Evolutionary conservation across 2,329 filamentous ascomycete genomes (phyloP).

Genomic region (Calonectria pauciramosa): DNA sequence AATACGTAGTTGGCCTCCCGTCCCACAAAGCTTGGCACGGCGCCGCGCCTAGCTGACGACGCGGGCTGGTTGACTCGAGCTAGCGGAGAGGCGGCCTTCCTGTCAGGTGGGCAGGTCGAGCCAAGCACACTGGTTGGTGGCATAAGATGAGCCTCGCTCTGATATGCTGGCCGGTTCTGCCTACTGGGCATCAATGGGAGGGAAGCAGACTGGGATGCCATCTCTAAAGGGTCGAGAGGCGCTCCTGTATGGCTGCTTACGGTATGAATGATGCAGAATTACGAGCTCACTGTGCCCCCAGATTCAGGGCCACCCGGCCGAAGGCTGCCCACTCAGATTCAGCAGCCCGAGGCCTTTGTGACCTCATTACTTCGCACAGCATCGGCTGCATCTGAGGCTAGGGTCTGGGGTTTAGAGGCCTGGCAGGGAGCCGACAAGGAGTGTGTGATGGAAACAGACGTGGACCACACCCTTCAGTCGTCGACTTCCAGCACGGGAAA

Average conservation of each 20-base stretch:
- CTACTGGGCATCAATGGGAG: background rate
- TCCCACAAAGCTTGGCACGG: conserved; percentile 18
- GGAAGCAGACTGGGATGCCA: background rate
- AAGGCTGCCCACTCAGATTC: conserved; percentile 21
- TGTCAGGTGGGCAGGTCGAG: background rate
- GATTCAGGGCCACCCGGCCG: conserved; percentile 25
- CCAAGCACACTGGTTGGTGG: conserved; percentile 16
- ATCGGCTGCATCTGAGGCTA: conserved; percentile 27
- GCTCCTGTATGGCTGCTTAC: conserved; percentile 1
- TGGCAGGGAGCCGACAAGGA: conserved; percentile 15
- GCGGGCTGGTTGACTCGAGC: background rate
- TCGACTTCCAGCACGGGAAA: conserved; percentile 22
- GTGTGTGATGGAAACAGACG: conserved; percentile 30
- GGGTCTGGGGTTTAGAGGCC: conserved; percentile 33
- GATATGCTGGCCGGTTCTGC: background rate
- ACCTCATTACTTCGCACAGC: conserved; percentile 18
- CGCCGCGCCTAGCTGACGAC: conserved; percentile 17
- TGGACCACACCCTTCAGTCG: conserved; percentile 27
- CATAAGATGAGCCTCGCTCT: background rate
- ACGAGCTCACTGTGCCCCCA: conserved; percentile 15
- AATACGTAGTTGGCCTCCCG: conserved; percentile 4
- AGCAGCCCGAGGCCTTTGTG: conserved; percentile 25
- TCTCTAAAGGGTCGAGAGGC: background rate
- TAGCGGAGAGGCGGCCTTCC: background rate
- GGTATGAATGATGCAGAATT: background rate